A percentile compares a stretch with the other conserved stretches of the same genome.
Evolutionary conservation across 1,139 yeast genomes (phyloP).

Genomic region (Taiozyma onychis): DNA sequence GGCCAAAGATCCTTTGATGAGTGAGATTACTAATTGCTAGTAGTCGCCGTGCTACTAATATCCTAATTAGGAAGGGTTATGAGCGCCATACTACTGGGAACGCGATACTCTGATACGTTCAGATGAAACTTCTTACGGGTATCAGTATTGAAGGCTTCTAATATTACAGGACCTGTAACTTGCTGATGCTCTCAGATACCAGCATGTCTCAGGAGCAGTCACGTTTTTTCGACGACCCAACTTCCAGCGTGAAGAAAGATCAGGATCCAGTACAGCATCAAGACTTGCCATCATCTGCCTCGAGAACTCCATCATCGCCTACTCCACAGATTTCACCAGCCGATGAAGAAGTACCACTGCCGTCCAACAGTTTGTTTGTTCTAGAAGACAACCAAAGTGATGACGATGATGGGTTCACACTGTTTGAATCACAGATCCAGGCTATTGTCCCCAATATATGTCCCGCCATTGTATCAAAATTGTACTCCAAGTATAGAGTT

Average conservation of each 20-base stretch:
- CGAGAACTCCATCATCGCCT: slow-evolving; percentile 1
- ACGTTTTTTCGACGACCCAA: slow-evolving; percentile 1
- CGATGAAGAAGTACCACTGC: not conserved
- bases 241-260: not conserved
- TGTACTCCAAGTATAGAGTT: slow-evolving; percentile 8
- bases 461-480: slow-evolving; percentile 4
- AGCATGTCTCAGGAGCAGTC: not conserved
- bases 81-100: not conserved
- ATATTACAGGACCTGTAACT: no score
- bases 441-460: slow-evolving; percentile 21
- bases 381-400: slow-evolving; percentile 12
- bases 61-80: not conserved
- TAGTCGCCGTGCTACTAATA: no score
- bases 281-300: not conserved
- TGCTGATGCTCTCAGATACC: not conserved
- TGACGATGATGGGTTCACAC: slow-evolving; percentile 10
- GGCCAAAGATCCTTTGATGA: no score
- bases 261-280: not conserved
- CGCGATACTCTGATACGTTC: not conserved
- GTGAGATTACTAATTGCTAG: no score
- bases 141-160: not conserved
- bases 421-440: slow-evolving; percentile 22
- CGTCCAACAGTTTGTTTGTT: slow-evolving; percentile 12
- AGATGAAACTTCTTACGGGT: not conserved
- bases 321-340: not conserved